Conservation (phyloP, 2,329 filamentous ascomycete species). For the Dothiorella sarmentorum region DNA sequence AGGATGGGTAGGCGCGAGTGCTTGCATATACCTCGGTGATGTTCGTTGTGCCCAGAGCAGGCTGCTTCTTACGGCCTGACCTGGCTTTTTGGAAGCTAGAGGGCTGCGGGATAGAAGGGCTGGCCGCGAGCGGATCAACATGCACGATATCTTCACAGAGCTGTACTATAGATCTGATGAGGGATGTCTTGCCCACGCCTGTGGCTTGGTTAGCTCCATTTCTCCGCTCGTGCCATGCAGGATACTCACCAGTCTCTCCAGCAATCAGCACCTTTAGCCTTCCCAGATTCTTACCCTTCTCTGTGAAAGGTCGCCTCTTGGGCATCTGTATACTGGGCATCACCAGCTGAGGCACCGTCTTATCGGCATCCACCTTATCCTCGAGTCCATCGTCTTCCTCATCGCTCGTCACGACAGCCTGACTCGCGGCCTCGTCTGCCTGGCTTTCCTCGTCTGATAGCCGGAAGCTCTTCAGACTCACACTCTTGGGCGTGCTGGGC, state of each 20-base stretch:
- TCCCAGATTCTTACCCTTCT: slow-evolving; percentile 77
- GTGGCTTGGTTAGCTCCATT: slow-evolving; percentile 20
- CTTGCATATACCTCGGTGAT: slow-evolving; percentile 45
- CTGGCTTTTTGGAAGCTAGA: slow-evolving; percentile 26
- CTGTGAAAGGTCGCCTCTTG: slow-evolving; percentile 81
- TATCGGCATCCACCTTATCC: slow-evolving; percentile 37
- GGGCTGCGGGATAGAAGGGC: slow-evolving; percentile 24
- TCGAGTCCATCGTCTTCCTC: slow-evolving; percentile 51
- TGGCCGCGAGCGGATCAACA: slow-evolving; percentile 62
- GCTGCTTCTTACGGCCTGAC: slow-evolving; percentile 25
- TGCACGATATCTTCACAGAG: slow-evolving; percentile 90
- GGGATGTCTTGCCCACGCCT: slow-evolving; percentile 85
- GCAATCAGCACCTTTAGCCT: slow-evolving; percentile 86
- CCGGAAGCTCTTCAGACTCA: slow-evolving; percentile 56
- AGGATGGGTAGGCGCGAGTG: slow-evolving; percentile 68
- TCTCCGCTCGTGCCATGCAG: background rate
- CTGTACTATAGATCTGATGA: slow-evolving; percentile 85
- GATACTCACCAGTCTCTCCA: slow-evolving; percentile 64
- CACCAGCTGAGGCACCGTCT: slow-evolving; percentile 71
- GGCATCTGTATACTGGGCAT: slow-evolving; percentile 97
- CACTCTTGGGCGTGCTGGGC: slow-evolving; percentile 58
- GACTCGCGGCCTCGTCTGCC: slow-evolving; percentile 54
- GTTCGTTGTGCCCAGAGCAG: slow-evolving; percentile 13
- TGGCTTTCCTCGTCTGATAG: slow-evolving; percentile 57
- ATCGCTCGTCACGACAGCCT: slow-evolving; percentile 52